A percentile compares a stretch with the other conserved stretches of the same genome.
These are phyloP conservation scores for Amphibolis antarctica DNA, from an alignment of 106 monocot genomes.

Conservation along the genomic window DNA sequence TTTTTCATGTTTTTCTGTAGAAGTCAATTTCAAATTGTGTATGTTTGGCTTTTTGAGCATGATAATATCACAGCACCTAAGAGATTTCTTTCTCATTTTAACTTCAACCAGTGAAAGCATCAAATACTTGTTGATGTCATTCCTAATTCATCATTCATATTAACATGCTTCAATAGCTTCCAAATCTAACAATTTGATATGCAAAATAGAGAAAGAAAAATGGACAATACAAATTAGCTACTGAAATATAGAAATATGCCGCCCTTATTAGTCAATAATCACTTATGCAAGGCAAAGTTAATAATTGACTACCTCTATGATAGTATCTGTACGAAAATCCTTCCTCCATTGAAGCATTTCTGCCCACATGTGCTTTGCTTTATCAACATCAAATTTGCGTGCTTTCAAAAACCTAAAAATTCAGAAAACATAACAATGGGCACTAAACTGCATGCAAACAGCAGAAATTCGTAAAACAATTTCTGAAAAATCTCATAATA, in stretches of 20 bases:
- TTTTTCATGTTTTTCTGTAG: no score
- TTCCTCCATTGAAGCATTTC: constrained; percentile 90
- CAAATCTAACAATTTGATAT: constrained; percentile 6
- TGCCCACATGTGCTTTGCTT: constrained; percentile 90
- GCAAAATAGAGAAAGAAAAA: not conserved
- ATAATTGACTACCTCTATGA: constrained; percentile 33
- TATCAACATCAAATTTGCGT: constrained; percentile 76
- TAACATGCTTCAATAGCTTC: no score
- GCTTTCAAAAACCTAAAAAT: constrained; percentile 69
- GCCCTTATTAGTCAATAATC: not conserved
- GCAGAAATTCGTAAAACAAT: no score
- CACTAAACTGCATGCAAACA: no score
- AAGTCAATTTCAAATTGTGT: no score
- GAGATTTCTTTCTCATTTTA: constrained; percentile 64
- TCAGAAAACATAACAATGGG: not conserved
- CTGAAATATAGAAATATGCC: no score
- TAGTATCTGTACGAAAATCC: constrained; percentile 51
- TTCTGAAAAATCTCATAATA: no score
- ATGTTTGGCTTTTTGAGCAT: constrained; percentile 19
- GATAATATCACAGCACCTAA: constrained; percentile 1
- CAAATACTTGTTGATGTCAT: no score
- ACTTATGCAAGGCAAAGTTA: not conserved
- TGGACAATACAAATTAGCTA: no score
- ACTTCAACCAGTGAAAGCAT: constrained; percentile 30
- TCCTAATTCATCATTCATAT: no score